A percentile compares a stretch with the other conserved stretches of the same genome.
Evolutionary conservation across 1,284 basidiomycete genomes (phyloP).

Genomic region (Malassezia dermatis): DNA sequence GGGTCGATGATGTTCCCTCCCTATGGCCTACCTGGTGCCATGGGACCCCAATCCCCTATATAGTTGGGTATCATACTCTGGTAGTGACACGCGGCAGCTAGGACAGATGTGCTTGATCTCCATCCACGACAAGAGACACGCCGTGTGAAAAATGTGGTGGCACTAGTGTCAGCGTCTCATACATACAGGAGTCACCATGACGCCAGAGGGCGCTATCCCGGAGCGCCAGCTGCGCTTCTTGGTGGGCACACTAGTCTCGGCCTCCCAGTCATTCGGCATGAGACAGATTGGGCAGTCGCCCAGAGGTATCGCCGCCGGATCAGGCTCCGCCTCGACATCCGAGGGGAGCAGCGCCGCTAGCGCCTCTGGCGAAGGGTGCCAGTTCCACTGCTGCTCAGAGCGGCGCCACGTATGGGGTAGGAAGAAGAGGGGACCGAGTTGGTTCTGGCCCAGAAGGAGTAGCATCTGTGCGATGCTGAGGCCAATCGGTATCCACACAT

Average conservation of each 20-base stretch:
- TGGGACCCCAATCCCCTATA: constrained; percentile 6
- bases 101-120: constrained; percentile 18
- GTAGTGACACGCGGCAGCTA: constrained; percentile 17
- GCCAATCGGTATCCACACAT: constrained; percentile 29
- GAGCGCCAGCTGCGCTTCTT: neutral
- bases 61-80: constrained; percentile 2
- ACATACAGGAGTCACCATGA: constrained; percentile 18
- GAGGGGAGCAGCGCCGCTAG: constrained; percentile 5
- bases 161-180: neutral
- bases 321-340: constrained; percentile 9
- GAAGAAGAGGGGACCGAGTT: constrained; percentile 10
- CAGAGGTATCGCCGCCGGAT: constrained; percentile 4
- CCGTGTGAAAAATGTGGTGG: constrained; percentile 18
- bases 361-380: constrained; percentile 33
- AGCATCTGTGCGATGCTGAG: constrained; percentile 6
- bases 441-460: constrained; percentile 5
- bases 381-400: constrained; percentile 31
- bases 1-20: constrained; percentile 1
- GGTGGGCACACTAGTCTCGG: neutral
- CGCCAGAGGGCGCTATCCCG: neutral
- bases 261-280: constrained; percentile 21
- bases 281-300: constrained; percentile 47
- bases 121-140: constrained; percentile 18
- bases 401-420: neutral
- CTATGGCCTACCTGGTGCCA: constrained; percentile 8